Conservation (phyloP, 306 rosid genomes). For the Hippophae tibetana region DNA sequence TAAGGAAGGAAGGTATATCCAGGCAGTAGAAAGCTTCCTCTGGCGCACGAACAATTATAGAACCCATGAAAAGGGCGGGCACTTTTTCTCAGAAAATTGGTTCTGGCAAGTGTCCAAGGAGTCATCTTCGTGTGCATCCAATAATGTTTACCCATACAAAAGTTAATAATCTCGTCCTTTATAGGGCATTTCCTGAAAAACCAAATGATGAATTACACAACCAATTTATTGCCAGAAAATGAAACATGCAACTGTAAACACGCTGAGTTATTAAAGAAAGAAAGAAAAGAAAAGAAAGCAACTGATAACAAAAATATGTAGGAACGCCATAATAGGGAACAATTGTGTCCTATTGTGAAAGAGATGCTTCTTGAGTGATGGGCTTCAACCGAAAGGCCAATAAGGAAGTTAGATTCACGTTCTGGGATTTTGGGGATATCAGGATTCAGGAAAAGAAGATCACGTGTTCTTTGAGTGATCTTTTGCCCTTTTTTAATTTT, state of each 20-base stretch:
- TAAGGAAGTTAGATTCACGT: too few species aligned
- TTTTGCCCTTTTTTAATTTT: too few species aligned
- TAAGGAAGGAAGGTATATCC: slow-evolving; percentile 16
- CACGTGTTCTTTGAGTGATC: too few species aligned
- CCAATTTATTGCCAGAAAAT: not conserved
- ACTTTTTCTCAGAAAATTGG: slow-evolving; percentile 7
- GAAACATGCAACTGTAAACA: not conserved
- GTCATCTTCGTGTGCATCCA: slow-evolving; percentile 10
- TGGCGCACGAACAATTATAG: slow-evolving; percentile 16
- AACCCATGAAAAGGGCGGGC: slow-evolving; percentile 7
- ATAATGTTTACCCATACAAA: slow-evolving; percentile 14
- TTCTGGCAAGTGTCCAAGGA: slow-evolving; percentile 9
- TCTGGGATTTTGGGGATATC: too few species aligned
- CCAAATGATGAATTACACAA: not conserved
- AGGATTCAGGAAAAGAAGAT: too few species aligned
- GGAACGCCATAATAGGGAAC: too few species aligned
- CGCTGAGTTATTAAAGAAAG: not conserved
- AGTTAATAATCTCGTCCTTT: slow-evolving; percentile 70
- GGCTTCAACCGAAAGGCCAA: not conserved
- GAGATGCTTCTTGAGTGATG: too few species aligned
- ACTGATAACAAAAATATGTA: too few species aligned
- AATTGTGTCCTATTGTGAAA: too few species aligned
- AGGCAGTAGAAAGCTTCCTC: slow-evolving; percentile 15
- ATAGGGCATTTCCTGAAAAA: slow-evolving; percentile 65
- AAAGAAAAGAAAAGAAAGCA: too few species aligned